Evolutionary conservation across 1,284 basidiomycete species (phyloP).

Genomic region (Cryptococcus sp.): DNA sequence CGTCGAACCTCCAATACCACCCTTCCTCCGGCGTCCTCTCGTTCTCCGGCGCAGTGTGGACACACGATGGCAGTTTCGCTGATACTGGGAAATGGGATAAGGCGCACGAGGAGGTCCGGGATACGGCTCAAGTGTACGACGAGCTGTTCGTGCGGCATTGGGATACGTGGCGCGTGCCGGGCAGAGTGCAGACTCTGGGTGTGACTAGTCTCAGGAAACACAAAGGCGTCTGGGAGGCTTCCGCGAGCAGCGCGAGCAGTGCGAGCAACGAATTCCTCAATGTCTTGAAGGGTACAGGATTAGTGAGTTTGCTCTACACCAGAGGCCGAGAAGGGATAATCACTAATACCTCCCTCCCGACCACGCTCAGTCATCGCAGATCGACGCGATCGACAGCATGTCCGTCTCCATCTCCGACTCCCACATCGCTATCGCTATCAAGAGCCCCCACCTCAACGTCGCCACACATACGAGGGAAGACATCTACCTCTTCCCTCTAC

Average conservation of each 20-base stretch:
- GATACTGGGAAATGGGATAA: conserved; percentile 68
- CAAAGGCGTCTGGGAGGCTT: conserved; percentile 17
- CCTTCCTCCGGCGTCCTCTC: conserved; percentile 32
- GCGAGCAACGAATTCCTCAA: conserved; percentile 58
- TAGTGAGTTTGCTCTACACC: conserved; percentile 57
- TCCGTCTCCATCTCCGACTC: conserved; percentile 61
- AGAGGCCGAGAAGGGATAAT: too few species aligned
- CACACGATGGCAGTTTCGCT: conserved; percentile 66
- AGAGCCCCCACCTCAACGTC: conserved; percentile 70
- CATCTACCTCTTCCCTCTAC: conserved; percentile 51
- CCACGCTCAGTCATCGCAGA: conserved; percentile 26
- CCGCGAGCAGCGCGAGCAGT: conserved; percentile 43
- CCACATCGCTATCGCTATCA: conserved; percentile 78
- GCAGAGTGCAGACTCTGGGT: conserved; percentile 57
- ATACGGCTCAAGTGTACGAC: conserved; percentile 76
- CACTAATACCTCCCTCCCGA: too few species aligned
- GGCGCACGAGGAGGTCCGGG: conserved; percentile 69
- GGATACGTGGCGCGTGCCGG: conserved; percentile 82
- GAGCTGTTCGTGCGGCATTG: conserved; percentile 76
- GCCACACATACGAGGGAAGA: conserved; percentile 60
- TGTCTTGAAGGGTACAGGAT: conserved; percentile 65
- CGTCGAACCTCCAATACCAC: conserved; percentile 68
- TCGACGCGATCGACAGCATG: conserved; percentile 78
- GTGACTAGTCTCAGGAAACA: conserved; percentile 55
- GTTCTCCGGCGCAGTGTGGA: conserved; percentile 75